Base-by-base conservation (phyloP, 441 rosid genomes). In the Pelargonium myrrhifolium region DNA sequence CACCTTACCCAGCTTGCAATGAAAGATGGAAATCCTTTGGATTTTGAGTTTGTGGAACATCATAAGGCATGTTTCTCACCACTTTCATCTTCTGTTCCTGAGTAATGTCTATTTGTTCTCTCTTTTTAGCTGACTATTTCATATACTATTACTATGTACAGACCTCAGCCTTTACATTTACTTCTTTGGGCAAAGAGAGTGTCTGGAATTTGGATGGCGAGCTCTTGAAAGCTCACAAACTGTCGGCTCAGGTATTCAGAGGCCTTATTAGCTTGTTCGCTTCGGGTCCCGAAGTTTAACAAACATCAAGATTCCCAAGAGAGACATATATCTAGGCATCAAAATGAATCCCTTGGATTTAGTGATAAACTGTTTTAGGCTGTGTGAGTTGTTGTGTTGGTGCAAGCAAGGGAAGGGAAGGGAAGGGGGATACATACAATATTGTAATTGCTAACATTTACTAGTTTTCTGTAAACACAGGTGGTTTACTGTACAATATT, bases 191-290 rank as follows among this genome's bases (percentile, higher is more conserved):
- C 60, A 83, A 89, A 15, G 82, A 90, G 83, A 86, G 97, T 71
- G 73, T 86, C 39, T 93, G 97, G 97, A 93, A 93, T 76, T 77
- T 93, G 83, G 98, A 90, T 47, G 98, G 98, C 3, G 97, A 93
- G 89, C 88, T 83, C 69, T 87, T 93, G 62, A 81, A 77, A 68
- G 98, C 98, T 61, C 96, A 89, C 70, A 79, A 87, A 70, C 85
- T 90, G 62, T 90, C 97, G 4, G 97, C 96, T 3, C 98, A 93
- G 80, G 98, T 93, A 63, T 85, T 90, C 73, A 88, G 83, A 43
- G 89, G 98, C 70, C 89, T 93, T 71, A 68, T 93, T 69, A 82
- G 86, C 73, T 79, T 93, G 55, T 90, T 93, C 62, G 97, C 98
- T 4, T 81, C 96, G 24, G 98, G 98, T 76, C 97, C 98, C 11